Conservation (phyloP, 1,139 yeast genomes). For the Nakaseomyces uthaithaninus region DNA sequence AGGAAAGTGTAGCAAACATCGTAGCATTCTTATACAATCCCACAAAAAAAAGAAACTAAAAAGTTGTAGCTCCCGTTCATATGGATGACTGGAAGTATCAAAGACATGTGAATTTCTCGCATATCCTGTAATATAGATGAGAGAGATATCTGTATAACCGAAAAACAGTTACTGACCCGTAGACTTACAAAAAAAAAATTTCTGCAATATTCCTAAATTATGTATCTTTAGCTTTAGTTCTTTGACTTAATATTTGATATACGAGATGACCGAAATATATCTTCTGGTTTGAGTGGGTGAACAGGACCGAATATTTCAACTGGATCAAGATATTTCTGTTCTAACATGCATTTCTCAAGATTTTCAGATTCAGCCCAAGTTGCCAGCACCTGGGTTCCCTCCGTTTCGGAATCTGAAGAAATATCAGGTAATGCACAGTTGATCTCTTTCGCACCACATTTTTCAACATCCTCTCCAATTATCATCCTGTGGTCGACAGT, state of each 20-base stretch:
- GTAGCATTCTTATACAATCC: too few relatives aligned
- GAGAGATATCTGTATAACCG: too few relatives aligned
- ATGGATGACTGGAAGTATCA: too few relatives aligned
- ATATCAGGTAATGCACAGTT: slow-evolving; percentile 30
- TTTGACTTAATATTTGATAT: neutral
- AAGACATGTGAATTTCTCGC: too few relatives aligned
- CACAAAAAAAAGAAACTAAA: too few relatives aligned
- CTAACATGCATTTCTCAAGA: slow-evolving; percentile 35
- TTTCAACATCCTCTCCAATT: slow-evolving; percentile 15
- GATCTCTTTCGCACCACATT: slow-evolving; percentile 6
- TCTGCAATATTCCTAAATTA: too few relatives aligned
- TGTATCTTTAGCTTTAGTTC: too few relatives aligned
- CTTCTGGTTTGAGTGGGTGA: slow-evolving; percentile 59
- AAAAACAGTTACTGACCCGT: neutral
- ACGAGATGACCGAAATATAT: slow-evolving; percentile 39
- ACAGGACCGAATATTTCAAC: slow-evolving; percentile 69
- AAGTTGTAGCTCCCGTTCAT: too few relatives aligned
- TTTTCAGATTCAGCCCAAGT: slow-evolving; percentile 31
- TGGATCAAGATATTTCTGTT: slow-evolving; percentile 63
- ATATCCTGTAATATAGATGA: too few relatives aligned
- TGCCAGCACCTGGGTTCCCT: slow-evolving; percentile 21
- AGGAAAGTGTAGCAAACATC: too few relatives aligned
- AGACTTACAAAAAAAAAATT: neutral
- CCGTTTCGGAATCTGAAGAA: slow-evolving; percentile 29
- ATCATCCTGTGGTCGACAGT: slow-evolving; percentile 28